phyloP scores from a whole-genome alignment of 1,284 basidiomycete species.

The Retiboletus fuscus region DNA sequence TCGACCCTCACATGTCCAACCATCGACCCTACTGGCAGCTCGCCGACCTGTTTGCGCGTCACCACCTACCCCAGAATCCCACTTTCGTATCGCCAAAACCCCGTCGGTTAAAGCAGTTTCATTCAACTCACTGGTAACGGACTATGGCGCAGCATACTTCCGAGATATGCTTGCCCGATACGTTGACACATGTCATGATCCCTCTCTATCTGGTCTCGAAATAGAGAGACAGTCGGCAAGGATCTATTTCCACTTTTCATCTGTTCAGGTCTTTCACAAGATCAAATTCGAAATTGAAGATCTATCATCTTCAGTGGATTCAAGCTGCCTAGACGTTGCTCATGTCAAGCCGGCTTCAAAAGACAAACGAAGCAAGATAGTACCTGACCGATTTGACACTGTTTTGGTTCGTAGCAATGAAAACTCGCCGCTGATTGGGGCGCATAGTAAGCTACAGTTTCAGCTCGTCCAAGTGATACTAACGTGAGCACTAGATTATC shows the following conservation, averaged over 20 bases:
- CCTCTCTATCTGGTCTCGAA: not conserved
- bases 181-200: not conserved
- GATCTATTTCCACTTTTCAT: not conserved
- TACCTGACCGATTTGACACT: not conserved
- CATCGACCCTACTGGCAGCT: too few species aligned
- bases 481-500: not conserved
- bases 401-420: not conserved
- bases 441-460: not conserved
- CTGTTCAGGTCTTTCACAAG: too few species aligned
- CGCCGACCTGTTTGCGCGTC: too few species aligned
- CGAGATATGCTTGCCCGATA: not conserved
- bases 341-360: not conserved
- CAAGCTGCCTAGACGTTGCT: not conserved
- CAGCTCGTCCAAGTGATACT: too few species aligned
- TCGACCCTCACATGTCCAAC: too few species aligned
- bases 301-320: not conserved
- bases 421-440: not conserved
- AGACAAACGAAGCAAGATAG: not conserved
- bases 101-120: not conserved
- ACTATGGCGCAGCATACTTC: constrained; percentile 1
- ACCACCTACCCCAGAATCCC: too few species aligned
- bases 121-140: too few species aligned
- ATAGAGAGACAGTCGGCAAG: not conserved
- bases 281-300: not conserved
- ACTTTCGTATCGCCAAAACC: too few species aligned